Evolutionary conservation across 495 filamentous ascomycete species (phyloP).

Genomic region (Durotheca rogersii): DNA sequence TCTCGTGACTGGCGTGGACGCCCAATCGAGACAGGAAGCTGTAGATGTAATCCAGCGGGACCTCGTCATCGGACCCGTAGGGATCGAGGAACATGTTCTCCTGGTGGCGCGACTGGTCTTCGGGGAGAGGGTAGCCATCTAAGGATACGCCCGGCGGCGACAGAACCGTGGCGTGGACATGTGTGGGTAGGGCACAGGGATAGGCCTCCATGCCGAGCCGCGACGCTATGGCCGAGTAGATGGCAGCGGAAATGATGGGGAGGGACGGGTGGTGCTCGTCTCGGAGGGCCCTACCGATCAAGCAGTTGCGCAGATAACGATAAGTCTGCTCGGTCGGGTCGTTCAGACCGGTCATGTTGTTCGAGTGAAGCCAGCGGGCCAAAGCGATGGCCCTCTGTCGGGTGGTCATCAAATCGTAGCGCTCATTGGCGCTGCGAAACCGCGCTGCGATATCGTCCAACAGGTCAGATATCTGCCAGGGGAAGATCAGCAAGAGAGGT

Average conservation of each 20-base stretch:
- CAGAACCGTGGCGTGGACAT: conserved; percentile 73
- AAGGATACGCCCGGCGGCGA: conserved; percentile 60
- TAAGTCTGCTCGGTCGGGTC: conserved; percentile 59
- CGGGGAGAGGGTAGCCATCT: conserved; percentile 49
- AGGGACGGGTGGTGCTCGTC: conserved; percentile 68
- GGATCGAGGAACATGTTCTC: conserved; percentile 81
- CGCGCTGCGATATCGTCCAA: conserved; percentile 63
- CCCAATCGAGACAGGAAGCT: conserved; percentile 64
- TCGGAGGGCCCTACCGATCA: conserved; percentile 75
- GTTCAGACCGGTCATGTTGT: conserved; percentile 68
- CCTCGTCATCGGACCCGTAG: conserved; percentile 68
- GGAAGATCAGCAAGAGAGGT: too few species aligned
- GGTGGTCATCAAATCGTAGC: conserved; percentile 53
- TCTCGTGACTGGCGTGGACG: conserved; percentile 53
- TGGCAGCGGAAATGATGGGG: conserved; percentile 72
- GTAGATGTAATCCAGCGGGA: conserved; percentile 57
- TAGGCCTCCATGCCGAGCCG: conserved; percentile 67
- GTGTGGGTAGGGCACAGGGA: conserved; percentile 74
- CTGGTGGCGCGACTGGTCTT: conserved; percentile 31
- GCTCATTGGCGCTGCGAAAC: conserved; percentile 52
- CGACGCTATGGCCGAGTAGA: conserved; percentile 45
- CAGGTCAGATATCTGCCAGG: conserved; percentile 53
- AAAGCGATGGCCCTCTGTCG: conserved; percentile 67
- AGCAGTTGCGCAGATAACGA: conserved; percentile 77
- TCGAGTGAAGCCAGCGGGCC: conserved; percentile 62